Conservation (phyloP, 345 rosid species). For the Murraya paniculata region DNA sequence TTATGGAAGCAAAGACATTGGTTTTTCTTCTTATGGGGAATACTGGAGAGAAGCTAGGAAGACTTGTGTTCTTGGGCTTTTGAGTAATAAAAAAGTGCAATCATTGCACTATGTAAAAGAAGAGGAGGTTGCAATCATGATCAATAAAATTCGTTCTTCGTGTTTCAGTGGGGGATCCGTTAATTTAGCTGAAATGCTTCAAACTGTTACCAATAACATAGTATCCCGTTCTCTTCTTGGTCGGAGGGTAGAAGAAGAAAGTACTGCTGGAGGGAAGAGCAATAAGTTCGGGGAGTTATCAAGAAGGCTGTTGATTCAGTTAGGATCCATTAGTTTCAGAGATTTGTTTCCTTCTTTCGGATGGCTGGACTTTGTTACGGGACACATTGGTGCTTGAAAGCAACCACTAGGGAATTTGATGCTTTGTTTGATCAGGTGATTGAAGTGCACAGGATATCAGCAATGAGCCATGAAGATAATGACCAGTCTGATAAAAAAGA, state of each 20-base stretch:
- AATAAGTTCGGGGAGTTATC: conserved; percentile 16
- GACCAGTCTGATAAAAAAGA: conserved; percentile 16
- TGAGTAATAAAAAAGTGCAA: background rate
- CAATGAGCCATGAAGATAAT: background rate
- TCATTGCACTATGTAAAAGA: conserved; percentile 24
- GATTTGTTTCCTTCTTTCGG: conserved; percentile 21
- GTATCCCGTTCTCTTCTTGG: conserved; percentile 16
- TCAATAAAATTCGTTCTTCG: conserved; percentile 7
- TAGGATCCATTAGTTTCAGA: conserved; percentile 4
- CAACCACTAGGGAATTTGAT: conserved; percentile 13
- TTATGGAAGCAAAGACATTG: conserved; percentile 13
- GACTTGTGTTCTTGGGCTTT: no score
- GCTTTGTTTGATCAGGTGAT: conserved; percentile 25
- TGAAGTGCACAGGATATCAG: background rate
- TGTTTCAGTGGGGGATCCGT: background rate
- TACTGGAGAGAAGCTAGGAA: conserved; percentile 14
- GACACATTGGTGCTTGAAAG: conserved; percentile 10
- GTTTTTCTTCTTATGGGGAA: conserved; percentile 21
- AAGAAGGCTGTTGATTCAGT: background rate
- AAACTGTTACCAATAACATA: conserved; percentile 11
- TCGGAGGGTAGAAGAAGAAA: conserved; percentile 13
- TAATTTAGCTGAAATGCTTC: conserved; percentile 11
- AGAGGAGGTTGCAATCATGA: conserved; percentile 19
- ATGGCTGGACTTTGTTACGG: conserved; percentile 25
- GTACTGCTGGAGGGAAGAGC: background rate